Evolutionary conservation across 345 rosid genomes (phyloP).

Genomic region (Populus nigra): DNA sequence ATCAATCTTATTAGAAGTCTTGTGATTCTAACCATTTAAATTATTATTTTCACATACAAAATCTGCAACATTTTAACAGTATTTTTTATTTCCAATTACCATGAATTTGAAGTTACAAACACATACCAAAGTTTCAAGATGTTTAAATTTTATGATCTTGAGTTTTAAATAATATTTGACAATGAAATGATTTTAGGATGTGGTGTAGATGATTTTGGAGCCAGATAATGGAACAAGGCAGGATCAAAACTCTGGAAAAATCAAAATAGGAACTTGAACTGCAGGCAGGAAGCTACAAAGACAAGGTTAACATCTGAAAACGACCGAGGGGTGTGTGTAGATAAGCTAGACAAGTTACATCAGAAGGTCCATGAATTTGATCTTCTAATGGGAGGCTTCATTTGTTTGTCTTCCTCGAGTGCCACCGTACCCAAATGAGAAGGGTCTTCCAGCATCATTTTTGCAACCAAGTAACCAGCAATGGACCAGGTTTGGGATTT

Average conservation of each 20-base stretch:
- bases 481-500: slow-evolving; percentile 88
- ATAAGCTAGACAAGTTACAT: background rate
- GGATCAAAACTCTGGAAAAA: background rate
- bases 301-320: background rate
- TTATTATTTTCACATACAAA: background rate
- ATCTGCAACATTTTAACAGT: background rate
- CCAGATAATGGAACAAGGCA: background rate
- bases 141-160: background rate
- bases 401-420: slow-evolving; percentile 81
- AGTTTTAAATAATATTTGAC: too few species aligned
- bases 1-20: background rate
- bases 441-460: slow-evolving; percentile 96
- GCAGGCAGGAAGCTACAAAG: background rate
- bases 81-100: background rate
- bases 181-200: background rate
- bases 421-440: slow-evolving; percentile 87
- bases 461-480: slow-evolving; percentile 90
- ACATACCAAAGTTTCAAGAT: background rate
- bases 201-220: background rate
- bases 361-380: slow-evolving; percentile 59
- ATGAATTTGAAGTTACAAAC: background rate
- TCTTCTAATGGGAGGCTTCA: slow-evolving; percentile 71
- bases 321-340: background rate
- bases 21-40: too few species aligned
- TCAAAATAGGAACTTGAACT: background rate